Conservation (phyloP, 352 stramenopile species). For the Phytophthora pini region DNA sequence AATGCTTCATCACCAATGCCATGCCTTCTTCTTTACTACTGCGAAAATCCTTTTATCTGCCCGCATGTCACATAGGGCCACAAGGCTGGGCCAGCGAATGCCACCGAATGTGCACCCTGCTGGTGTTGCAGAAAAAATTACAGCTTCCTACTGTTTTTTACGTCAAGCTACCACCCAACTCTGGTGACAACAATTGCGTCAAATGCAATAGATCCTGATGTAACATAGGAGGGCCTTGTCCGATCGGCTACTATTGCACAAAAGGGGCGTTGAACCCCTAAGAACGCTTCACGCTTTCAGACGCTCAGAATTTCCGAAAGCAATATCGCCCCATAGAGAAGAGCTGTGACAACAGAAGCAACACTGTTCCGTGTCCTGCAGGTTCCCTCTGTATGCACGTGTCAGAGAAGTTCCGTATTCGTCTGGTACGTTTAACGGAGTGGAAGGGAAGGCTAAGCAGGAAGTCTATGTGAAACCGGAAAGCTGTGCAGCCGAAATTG, state of each 20-base stretch:
- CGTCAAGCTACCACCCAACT: conserved; percentile 72
- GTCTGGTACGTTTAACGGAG: conserved; percentile 64
- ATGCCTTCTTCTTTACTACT: conserved; percentile 79
- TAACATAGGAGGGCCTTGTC: conserved; percentile 65
- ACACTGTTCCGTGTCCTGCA: conserved; percentile 66
- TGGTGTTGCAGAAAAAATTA: conserved; percentile 71
- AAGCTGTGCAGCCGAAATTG: conserved; percentile 68
- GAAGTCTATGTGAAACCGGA: conserved; percentile 56
- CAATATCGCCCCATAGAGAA: conserved; percentile 84
- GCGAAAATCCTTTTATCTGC: conserved; percentile 68
- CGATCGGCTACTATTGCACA: conserved; percentile 78
- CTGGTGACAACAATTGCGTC: conserved; percentile 25
- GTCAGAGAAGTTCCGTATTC: conserved; percentile 60
- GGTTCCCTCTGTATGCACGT: conserved; percentile 63
- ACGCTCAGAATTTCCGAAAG: conserved; percentile 53
- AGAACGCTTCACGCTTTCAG: conserved; percentile 58
- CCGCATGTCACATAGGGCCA: conserved; percentile 82
- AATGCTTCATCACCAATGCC: conserved; percentile 55
- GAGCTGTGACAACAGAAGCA: conserved; percentile 81
- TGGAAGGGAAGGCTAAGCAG: conserved; percentile 38
- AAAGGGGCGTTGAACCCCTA: conserved; percentile 73
- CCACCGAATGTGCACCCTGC: conserved; percentile 62
- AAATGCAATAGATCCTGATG: not conserved
- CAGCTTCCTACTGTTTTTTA: conserved; percentile 84
- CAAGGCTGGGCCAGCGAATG: conserved; percentile 45